Conservation (phyloP, 2,329 filamentous ascomycete genomes). For the Aciculosporium take region DNA sequence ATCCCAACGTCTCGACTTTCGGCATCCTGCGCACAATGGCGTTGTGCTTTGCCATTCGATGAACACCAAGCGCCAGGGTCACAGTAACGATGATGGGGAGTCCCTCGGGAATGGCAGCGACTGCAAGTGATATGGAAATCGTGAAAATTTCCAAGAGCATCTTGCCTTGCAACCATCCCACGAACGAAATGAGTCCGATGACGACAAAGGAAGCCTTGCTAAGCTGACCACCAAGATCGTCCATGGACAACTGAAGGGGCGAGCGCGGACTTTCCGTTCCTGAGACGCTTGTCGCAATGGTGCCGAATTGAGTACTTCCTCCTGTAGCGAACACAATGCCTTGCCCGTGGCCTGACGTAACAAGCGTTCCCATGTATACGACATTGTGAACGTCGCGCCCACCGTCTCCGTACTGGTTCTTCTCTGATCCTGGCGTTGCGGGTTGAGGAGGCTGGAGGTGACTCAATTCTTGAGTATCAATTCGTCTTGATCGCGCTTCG, state of each 20-base stretch:
- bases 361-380: conserved; percentile 94
- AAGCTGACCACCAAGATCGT: conserved; percentile 86
- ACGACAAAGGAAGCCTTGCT: conserved; percentile 95
- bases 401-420: conserved; percentile 42
- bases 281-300: conserved; percentile 84
- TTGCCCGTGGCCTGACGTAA: conserved; percentile 88
- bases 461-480: conserved; percentile 15
- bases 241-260: conserved; percentile 90
- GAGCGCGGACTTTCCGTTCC: conserved; percentile 93
- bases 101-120: conserved; percentile 91
- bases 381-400: conserved; percentile 75
- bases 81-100: conserved; percentile 97
- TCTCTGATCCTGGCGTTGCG: conserved; percentile 28
- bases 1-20: conserved; percentile 92
- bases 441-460: conserved; percentile 18
- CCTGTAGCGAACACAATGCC: conserved; percentile 97
- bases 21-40: conserved; percentile 92
- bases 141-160: conserved; percentile 88
- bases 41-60: conserved; percentile 89
- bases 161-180: conserved; percentile 84
- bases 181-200: conserved; percentile 80
- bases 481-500: conserved; percentile 33
- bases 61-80: conserved; percentile 82
- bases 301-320: conserved; percentile 85
- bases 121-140: conserved; percentile 89